Evolutionary conservation across 2,329 filamentous ascomycete genomes (phyloP), one percentile per base, ranked within the genome.

Genomic region (Penicillium occitanis): DNA sequence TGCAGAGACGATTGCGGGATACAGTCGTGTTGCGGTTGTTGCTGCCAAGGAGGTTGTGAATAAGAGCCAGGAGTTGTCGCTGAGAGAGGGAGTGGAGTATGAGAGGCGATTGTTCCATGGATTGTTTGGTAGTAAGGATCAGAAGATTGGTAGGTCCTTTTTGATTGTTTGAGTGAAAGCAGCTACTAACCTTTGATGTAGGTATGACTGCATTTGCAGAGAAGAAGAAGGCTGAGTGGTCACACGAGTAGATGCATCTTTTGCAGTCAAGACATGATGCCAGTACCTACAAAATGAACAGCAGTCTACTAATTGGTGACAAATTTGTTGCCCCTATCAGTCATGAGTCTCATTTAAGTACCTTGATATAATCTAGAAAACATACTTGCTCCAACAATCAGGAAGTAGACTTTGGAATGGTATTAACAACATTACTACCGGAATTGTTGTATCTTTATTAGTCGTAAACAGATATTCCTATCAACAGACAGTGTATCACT

Each of bases 21-120:
- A 95, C 79, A 93, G 91, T 62, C 88, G 86, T 75, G 90, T 99
- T n/a, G 91, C 94, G 1, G 88, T 96, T 66, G 88, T 92, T 81
- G 95, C 91, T 11, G 90, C 87, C 66, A 99, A 99, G 85, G 95
- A 99, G 84, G 94, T 95, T n/a, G 94, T 99, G 65, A 97, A 98
- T 78, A 98, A 97, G 88, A 97, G 93, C 79, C 93, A 98, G 84
- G 95, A 99, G 73, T 80, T 97, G 71, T 85, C 90, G 3, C 82
- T 99, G 67, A 84, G 91, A 71, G 95, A 98, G 74, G 95, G 95
- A 14, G 91, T 99, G 1, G 95, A 99, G 81, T 98, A 88, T 80
- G 95, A 99, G 86, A 86, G 95, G 75, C 87, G 93, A 63, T 85
- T 98, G 40, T 99, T 99, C 84, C 95, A 99, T 80, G 86, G 89